A percentile compares a stretch with the other conserved stretches of the same genome.
These are phyloP conservation scores for Asterochloris sp. DNA, from an alignment of 139 green algal species.

Conservation along the genomic window DNA sequence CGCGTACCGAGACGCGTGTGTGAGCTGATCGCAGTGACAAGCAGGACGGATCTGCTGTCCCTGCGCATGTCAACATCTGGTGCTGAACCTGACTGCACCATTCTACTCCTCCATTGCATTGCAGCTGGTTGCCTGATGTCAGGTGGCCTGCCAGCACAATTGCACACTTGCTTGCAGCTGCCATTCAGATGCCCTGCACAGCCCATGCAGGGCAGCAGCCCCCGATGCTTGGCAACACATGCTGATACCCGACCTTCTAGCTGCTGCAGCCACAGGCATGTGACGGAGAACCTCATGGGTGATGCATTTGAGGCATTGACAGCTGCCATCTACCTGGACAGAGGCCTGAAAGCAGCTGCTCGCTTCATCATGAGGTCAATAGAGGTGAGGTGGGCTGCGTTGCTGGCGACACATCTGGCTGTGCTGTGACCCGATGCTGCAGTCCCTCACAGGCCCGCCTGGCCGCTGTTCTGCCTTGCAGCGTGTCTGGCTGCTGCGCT, in stretches of 20 bases:
- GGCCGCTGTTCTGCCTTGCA: too few relatives aligned
- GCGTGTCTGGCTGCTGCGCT: too few relatives aligned
- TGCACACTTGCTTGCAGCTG: background rate
- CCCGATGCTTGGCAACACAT: background rate
- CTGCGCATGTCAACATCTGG: background rate
- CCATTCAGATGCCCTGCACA: background rate
- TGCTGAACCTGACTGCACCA: too few relatives aligned
- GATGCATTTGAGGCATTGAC: constrained; percentile 52
- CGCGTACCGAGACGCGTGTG: background rate
- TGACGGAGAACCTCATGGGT: background rate
- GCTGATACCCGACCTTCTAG: background rate
- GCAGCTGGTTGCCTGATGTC: too few relatives aligned
- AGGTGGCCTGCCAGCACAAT: background rate
- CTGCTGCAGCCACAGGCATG: background rate
- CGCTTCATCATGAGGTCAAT: background rate
- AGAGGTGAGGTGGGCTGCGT: background rate
- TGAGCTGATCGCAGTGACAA: background rate
- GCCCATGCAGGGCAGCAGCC: background rate
- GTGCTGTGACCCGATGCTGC: too few relatives aligned
- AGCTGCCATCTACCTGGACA: constrained; percentile 38
- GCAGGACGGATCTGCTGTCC: background rate
- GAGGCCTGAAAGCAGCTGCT: background rate
- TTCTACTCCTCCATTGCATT: too few relatives aligned
- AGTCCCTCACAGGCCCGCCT: too few relatives aligned
- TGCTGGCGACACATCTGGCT: background rate